These are phyloP conservation scores for Russula vinacea DNA, from an alignment of 768 basidiomycete genomes.

Conservation along the genomic window DNA sequence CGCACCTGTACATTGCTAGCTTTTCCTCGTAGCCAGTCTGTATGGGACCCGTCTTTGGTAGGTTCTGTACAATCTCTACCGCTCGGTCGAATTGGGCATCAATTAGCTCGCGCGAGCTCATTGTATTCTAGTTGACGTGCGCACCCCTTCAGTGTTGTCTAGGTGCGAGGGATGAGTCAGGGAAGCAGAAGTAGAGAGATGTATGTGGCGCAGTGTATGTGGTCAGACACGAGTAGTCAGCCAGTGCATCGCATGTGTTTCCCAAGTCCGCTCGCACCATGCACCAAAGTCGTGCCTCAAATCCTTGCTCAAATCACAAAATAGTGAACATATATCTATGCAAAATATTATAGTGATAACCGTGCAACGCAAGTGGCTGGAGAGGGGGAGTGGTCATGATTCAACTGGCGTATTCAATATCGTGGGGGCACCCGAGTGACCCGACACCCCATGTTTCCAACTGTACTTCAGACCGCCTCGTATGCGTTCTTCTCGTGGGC, in stretches of 20 bases:
- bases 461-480: conserved; percentile 69
- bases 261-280: background rate
- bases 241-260: conserved; percentile 8
- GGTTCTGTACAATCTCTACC: conserved; percentile 87
- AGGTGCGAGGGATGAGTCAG: background rate
- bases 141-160: background rate
- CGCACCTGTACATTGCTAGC: conserved; percentile 85
- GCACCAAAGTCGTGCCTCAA: background rate
- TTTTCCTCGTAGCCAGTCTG: conserved; percentile 97
- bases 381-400: conserved; percentile 1
- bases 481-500: conserved; percentile 58
- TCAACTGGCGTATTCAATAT: background rate
- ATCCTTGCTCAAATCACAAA: background rate
- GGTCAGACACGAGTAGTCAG: too few species aligned
- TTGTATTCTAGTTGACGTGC: conserved; percentile 31
- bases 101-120: conserved; percentile 66
- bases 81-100: conserved; percentile 89
- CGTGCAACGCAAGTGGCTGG: background rate
- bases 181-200: background rate
- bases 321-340: conserved; percentile 5
- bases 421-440: conserved; percentile 5
- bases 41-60: conserved; percentile 92
- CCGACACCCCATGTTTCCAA: conserved; percentile 62
- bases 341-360: background rate
- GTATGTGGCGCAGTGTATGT: background rate